Base-by-base conservation (phyloP, 805 yeast genomes). In the Cyberlindnera samutprakarnensis region DNA sequence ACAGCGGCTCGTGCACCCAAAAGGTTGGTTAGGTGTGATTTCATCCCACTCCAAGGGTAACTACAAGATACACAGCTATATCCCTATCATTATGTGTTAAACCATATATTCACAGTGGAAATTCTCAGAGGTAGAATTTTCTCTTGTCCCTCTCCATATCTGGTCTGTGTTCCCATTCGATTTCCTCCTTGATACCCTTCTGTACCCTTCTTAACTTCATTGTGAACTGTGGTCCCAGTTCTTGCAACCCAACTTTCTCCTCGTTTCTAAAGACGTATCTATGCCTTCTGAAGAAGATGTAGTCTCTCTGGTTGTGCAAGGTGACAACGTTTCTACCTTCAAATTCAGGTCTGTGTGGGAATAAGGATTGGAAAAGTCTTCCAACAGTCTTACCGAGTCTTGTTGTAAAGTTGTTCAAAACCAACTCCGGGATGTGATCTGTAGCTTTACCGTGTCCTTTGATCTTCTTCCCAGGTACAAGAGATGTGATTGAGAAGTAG, bases 121-220 rank as follows among this genome's bases (percentile, higher is more conserved):
- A n/a, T n/a, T n/a, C 16, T 50, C 64, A 90, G 45, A 90, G 62
- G 53, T 86, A 80, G 55, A 90, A 90, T 72, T 85, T 87, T 61
- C 78, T 78, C 76, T 88, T 90, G 57, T 90, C 96, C 50, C 81
- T 80, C 57, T 92, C 97, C 97, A 92, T 88, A 43, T 84, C 94
- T 4, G 96, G 79, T 46, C 85, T 75, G 61, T 87, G 95, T 59
- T 92, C 96, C 96, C 97, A 90, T 50, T 86, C 96, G 18, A 83
- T 68, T 50, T 90, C 97, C 44, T 86, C 94, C 51, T 78, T 78
- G 49, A 92, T 70, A 32, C 97, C 98, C 61, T 77, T 81, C 57
- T 90, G 97, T 37, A 92, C 64, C 51, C 97, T 70, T 57, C 95
- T 75, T 45, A 92, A 62, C 53, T 82, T 79, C 54, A 92, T 61